Evolutionary conservation across 768 basidiomycete genomes (phyloP).

Genomic region (Mycena metata): DNA sequence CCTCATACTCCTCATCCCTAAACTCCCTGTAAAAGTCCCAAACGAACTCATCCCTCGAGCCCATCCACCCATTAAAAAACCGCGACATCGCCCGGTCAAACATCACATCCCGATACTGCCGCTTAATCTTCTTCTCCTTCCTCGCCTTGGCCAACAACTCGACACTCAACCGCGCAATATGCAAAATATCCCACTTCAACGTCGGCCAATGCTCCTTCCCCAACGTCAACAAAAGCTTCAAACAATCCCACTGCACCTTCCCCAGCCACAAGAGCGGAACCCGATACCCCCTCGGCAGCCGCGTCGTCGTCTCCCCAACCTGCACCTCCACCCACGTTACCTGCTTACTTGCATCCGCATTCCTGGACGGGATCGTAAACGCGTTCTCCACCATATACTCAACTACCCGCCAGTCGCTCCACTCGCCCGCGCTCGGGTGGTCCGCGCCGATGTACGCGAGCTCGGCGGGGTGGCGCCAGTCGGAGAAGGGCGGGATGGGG

Average conservation of each 20-base stretch:
- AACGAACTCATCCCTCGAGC: conserved; percentile 37
- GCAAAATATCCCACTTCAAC: conserved; percentile 35
- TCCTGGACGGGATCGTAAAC: conserved; percentile 35
- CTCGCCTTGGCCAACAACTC: conserved; percentile 33
- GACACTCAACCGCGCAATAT: conserved; percentile 28
- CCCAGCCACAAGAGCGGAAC: conserved; percentile 37
- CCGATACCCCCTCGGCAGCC: conserved; percentile 34
- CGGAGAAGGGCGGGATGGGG: conserved; percentile 28
- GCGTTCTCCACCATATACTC: conserved; percentile 35
- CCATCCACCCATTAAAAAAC: conserved; percentile 39
- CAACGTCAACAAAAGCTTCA: conserved; percentile 31
- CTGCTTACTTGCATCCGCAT: conserved; percentile 22
- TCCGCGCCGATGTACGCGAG: conserved; percentile 32
- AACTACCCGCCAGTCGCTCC: conserved; percentile 30
- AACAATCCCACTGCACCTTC: conserved; percentile 33
- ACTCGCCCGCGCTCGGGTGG: conserved; percentile 19
- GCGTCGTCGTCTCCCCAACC: conserved; percentile 13
- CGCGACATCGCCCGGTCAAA: conserved; percentile 34
- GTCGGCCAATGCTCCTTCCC: conserved; percentile 25
- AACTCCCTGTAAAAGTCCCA: conserved; percentile 39
- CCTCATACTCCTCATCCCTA: conserved; percentile 38
- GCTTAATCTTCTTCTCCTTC: conserved; percentile 35
- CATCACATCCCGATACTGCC: conserved; percentile 33
- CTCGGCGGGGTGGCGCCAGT: conserved; percentile 34
- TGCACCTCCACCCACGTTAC: conserved; percentile 36